Conservation (phyloP, 805 yeast genomes). For the Lipomyces yamanashiensis region DNA sequence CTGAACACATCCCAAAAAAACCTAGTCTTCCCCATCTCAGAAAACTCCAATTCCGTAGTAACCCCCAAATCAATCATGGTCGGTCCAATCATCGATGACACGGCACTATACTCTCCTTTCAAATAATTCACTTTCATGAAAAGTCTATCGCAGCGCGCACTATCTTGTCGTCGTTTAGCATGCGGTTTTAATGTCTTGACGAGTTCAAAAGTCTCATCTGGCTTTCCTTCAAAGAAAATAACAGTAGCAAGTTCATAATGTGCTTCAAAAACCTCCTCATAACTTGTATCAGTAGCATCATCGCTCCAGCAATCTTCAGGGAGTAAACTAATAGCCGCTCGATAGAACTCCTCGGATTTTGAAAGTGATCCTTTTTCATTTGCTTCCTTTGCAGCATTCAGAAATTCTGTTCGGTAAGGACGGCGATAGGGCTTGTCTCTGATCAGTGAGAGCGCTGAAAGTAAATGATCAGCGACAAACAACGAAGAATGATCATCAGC, state of each 20-base stretch:
- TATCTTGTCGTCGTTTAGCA: not conserved
- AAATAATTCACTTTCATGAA: constrained; percentile 13
- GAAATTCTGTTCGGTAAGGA: constrained; percentile 27
- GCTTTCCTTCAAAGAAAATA: constrained; percentile 21
- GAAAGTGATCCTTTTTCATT: constrained; percentile 22
- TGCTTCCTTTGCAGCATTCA: constrained; percentile 20
- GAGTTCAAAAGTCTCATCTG: constrained; percentile 10
- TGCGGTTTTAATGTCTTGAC: not conserved
- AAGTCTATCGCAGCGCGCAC: constrained; percentile 14
- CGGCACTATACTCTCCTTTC: constrained; percentile 15
- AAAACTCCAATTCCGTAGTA: not conserved
- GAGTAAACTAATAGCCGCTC: constrained; percentile 24
- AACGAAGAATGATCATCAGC: constrained; percentile 19
- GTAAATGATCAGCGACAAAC: constrained; percentile 28
- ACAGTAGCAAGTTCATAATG: constrained; percentile 20
- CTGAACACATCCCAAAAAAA: constrained; percentile 22
- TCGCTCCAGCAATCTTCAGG: constrained; percentile 27
- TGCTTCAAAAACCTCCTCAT: constrained; percentile 26
- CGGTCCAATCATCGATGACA: constrained; percentile 6
- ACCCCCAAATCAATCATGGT: constrained; percentile 14
- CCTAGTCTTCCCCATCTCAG: constrained; percentile 3
- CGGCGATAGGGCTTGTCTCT: constrained; percentile 21
- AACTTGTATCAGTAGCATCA: constrained; percentile 20
- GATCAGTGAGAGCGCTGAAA: constrained; percentile 25
- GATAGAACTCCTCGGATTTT: constrained; percentile 22